Evolutionary conservation across 164 flowering plant species (phyloP), one percentile per base, ranked within the genome.

Genomic region (Tinospora cordifolia): DNA sequence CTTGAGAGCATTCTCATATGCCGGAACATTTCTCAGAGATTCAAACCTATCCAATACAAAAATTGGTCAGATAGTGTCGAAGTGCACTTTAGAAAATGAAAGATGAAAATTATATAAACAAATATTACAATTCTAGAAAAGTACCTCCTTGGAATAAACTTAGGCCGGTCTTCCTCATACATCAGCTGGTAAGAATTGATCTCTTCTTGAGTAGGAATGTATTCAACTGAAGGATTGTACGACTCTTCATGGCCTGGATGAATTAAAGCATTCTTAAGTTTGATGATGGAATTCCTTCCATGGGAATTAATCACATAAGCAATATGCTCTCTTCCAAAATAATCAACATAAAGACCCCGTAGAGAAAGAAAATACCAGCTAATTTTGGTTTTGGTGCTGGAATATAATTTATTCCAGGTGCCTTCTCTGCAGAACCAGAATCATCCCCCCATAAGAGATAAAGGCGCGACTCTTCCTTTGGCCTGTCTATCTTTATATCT

Each of bases 111-210:
- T 15, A 44, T 44, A 30, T 21, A 59, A 40, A 1, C 30, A 69
- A 71, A 8, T 2, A 46, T 15, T 8, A 65, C 19, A 40, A 27
- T 65, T 1, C 30, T 7, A 21, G n/a, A 11, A 65, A 15, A 66
- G 44, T 79, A 91, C 99, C 91, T 82, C 67, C 77, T 87, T 25
- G 99, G 98, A 59, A 91, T 91, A 82, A 87, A 92, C 74, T 84
- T 90, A 25, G 98, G 99, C 17, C 97, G 90, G 77, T 95, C 98
- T 78, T 92, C 98, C 79, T 95, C 98, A 81, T 75, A 85, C 97
- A 92, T 87, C 63, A 91, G 77, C 76, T 91, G 83, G 74, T 88
- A 91, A 71, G 93, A 76, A 76, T 86, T 84, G 1, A 91, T 84
- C 82, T 92, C 99, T 81, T 95, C 98, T 79, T 88, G 90, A 27